phyloP scores from a whole-genome alignment of 306 rosid species.

The Cicer arietinum region DNA sequence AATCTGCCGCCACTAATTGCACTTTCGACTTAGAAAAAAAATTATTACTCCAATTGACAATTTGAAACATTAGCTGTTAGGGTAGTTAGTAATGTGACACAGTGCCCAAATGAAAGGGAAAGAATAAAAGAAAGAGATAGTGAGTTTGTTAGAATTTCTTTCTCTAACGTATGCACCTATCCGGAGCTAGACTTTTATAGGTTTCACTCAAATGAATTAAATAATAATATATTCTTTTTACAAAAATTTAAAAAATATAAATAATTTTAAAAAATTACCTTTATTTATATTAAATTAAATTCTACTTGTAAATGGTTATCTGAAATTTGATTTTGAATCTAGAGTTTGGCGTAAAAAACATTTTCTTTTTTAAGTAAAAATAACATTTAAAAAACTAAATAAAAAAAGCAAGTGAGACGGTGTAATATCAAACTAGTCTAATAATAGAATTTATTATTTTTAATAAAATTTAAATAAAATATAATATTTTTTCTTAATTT shows the following conservation, averaged over 20 bases:
- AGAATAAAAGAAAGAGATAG: constrained; percentile 40
- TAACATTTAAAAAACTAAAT: neutral
- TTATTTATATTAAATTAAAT: constrained; percentile 13
- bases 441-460: no score
- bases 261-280: neutral
- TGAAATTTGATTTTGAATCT: neutral
- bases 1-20: constrained; percentile 58
- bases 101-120: constrained; percentile 57
- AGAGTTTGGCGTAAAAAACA: neutral
- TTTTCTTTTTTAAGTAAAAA: neutral
- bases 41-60: constrained; percentile 56
- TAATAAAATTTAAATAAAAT: no score
- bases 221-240: neutral
- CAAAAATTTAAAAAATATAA: no score
- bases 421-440: no score
- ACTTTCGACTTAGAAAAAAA: constrained; percentile 51
- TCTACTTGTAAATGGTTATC: neutral
- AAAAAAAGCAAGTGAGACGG: no score
- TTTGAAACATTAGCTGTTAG: constrained; percentile 50
- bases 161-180: constrained; percentile 31
- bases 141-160: constrained; percentile 53
- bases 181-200: constrained; percentile 27
- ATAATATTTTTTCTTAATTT: no score
- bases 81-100: constrained; percentile 65
- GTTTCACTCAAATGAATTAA: constrained; percentile 22